Evolutionary conservation across 1,284 basidiomycete genomes (phyloP).

Genomic region (Ustilago esculenta): DNA sequence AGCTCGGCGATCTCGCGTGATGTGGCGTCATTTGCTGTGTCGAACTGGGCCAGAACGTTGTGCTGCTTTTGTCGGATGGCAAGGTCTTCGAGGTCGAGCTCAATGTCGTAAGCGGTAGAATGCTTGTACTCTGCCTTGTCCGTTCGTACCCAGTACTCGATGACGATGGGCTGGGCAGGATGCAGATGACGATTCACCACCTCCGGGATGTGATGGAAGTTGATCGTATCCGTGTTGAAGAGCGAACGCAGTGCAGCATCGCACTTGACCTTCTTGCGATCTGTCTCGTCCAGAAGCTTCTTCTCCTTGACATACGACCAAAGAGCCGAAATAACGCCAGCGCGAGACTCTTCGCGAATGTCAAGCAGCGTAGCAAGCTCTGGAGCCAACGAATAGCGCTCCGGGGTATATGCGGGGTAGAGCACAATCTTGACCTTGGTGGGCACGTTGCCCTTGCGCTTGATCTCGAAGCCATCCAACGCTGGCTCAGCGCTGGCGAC

Average conservation of each 20-base stretch:
- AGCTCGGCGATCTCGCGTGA: constrained; percentile 77
- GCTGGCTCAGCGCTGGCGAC: constrained; percentile 61
- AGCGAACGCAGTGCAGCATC: constrained; percentile 70
- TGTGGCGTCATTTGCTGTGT: constrained; percentile 72
- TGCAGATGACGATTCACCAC: constrained; percentile 81
- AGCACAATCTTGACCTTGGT: constrained; percentile 82
- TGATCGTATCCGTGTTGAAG: constrained; percentile 72
- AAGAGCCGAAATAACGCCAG: constrained; percentile 81
- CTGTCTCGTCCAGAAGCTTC: constrained; percentile 87
- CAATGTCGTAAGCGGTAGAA: constrained; percentile 80
- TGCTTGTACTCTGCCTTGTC: constrained; percentile 67
- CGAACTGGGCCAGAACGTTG: constrained; percentile 77
- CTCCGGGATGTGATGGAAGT: constrained; percentile 86
- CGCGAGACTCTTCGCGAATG: constrained; percentile 84
- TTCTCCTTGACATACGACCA: constrained; percentile 93
- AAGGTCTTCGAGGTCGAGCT: constrained; percentile 87
- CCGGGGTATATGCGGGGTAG: constrained; percentile 85
- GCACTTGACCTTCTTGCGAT: constrained; percentile 79
- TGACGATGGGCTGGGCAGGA: constrained; percentile 82
- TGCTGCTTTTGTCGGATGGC: constrained; percentile 79
- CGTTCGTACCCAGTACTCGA: constrained; percentile 75
- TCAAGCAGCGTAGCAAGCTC: constrained; percentile 81
- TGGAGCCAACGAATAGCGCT: constrained; percentile 82
- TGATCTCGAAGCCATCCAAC: constrained; percentile 85
- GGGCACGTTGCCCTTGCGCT: constrained; percentile 80